phyloP scores from a whole-genome alignment of 2,329 filamentous ascomycete species.

The Aspergillus costaricaensis region DNA sequence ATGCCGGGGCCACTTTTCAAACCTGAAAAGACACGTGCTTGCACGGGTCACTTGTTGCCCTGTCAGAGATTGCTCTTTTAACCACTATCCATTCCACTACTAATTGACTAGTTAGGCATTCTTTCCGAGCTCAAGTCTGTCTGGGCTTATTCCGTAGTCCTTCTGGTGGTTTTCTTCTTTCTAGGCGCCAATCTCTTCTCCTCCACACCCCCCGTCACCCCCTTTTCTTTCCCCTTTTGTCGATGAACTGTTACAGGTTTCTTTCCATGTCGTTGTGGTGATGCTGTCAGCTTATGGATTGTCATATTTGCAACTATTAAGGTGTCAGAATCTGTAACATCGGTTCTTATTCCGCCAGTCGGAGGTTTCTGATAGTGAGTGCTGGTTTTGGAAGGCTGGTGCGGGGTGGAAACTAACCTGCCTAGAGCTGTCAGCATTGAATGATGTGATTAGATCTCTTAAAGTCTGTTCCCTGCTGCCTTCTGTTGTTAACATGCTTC shows the following conservation, averaged over 20 bases:
- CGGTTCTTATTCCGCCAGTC: no score
- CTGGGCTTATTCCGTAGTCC: neutral
- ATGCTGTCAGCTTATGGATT: neutral
- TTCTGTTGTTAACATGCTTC: no score
- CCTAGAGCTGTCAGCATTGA: no score
- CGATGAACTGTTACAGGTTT: neutral
- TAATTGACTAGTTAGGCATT: neutral
- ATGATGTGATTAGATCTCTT: no score
- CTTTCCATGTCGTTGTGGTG: neutral
- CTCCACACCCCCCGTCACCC: neutral
- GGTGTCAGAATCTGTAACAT: no score
- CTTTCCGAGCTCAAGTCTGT: neutral
- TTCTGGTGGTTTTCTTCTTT: neutral
- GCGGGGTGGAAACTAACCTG: no score
- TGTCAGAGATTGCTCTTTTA: constrained; percentile 2
- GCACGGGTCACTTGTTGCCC: constrained; percentile 18
- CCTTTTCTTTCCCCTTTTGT: neutral
- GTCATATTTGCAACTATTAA: no score
- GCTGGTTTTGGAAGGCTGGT: no score
- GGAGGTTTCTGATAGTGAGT: no score
- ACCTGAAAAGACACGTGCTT: constrained; percentile 12
- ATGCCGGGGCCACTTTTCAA: neutral
- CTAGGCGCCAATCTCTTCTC: neutral
- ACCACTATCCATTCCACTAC: neutral
- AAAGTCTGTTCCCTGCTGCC: no score